phyloP scores from a whole-genome alignment of 768 basidiomycete genomes.

The Clathrus columnatus region DNA sequence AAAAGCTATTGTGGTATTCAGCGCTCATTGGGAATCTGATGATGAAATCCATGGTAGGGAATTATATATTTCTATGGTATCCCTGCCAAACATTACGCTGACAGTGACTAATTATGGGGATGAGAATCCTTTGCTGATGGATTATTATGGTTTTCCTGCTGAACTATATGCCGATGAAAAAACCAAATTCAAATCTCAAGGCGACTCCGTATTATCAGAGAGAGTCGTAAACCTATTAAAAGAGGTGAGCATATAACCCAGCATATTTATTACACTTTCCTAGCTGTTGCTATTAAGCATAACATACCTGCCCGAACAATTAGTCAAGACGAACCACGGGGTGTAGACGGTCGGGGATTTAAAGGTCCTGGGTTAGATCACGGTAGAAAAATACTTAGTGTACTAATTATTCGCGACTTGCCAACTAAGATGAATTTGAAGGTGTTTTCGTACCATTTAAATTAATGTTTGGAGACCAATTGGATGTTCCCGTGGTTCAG shows the following conservation, averaged over 20 bases:
- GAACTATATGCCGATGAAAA: slow-evolving; percentile 42
- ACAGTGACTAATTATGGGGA: slow-evolving; percentile 71
- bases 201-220: slow-evolving; percentile 47
- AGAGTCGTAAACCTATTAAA: slow-evolving; percentile 54
- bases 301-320: slow-evolving; percentile 39
- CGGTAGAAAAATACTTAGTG: slow-evolving; percentile 19
- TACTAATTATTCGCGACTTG: background rate
- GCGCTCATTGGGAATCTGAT: slow-evolving; percentile 72
- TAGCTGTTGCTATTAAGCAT: slow-evolving; percentile 29
- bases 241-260: slow-evolving; percentile 28
- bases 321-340: slow-evolving; percentile 43
- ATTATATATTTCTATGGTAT: background rate
- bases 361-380: slow-evolving; percentile 63
- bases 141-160: slow-evolving; percentile 62
- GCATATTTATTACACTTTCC: background rate
- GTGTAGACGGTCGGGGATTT: slow-evolving; percentile 58
- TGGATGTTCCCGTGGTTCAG: slow-evolving; percentile 62
- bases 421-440: background rate
- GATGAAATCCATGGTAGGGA: slow-evolving; percentile 47
- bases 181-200: slow-evolving; percentile 53
- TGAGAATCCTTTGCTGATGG: slow-evolving; percentile 65
- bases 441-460: slow-evolving; percentile 72
- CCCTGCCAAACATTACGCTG: background rate
- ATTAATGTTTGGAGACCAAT: slow-evolving; percentile 66
- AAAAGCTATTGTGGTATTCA: slow-evolving; percentile 73